Conservation (phyloP, 2,329 filamentous ascomycete species). For the Sphaerulina musiva region DNA sequence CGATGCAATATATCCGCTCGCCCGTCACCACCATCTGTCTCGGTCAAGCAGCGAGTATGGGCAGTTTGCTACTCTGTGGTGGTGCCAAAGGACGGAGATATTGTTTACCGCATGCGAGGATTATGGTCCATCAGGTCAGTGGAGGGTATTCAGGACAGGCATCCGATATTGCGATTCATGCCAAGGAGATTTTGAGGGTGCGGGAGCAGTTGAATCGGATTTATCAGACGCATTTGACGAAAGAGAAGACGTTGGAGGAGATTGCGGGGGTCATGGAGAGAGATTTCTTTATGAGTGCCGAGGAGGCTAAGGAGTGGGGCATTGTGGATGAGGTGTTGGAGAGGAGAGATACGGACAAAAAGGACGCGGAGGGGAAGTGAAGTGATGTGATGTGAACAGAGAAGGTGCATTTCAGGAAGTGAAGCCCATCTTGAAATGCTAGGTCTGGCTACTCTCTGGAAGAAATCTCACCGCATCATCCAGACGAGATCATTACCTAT, state of each 20-base stretch:
- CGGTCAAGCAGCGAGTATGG: slow-evolving; percentile 93
- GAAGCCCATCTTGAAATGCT: too few relatives aligned
- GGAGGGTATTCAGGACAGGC: slow-evolving; percentile 65
- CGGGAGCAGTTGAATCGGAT: slow-evolving; percentile 83
- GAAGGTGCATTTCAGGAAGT: too few relatives aligned
- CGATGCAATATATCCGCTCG: slow-evolving; percentile 92
- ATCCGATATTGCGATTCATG: slow-evolving; percentile 88
- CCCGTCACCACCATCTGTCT: slow-evolving; percentile 93
- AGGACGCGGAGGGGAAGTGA: slow-evolving; percentile 2
- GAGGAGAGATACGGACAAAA: slow-evolving; percentile 41
- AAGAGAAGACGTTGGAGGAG: slow-evolving; percentile 70
- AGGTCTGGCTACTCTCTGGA: too few relatives aligned
- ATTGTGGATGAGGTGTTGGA: slow-evolving; percentile 85
- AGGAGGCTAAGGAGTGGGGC: slow-evolving; percentile 82
- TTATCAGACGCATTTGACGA: slow-evolving; percentile 76
- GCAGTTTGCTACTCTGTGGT: slow-evolving; percentile 77
- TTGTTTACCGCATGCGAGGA: slow-evolving; percentile 82
- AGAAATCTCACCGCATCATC: too few relatives aligned
- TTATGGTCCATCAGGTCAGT: slow-evolving; percentile 96
- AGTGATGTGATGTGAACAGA: too few relatives aligned
- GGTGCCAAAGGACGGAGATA: slow-evolving; percentile 79
- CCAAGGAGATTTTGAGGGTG: slow-evolving; percentile 88
- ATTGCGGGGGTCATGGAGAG: slow-evolving; percentile 95
- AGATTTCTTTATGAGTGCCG: slow-evolving; percentile 85
- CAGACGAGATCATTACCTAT: too few relatives aligned